These are phyloP conservation scores for Phytophthora hibernalis DNA, from an alignment of 352 stramenopile genomes.

Conservation along the genomic window DNA sequence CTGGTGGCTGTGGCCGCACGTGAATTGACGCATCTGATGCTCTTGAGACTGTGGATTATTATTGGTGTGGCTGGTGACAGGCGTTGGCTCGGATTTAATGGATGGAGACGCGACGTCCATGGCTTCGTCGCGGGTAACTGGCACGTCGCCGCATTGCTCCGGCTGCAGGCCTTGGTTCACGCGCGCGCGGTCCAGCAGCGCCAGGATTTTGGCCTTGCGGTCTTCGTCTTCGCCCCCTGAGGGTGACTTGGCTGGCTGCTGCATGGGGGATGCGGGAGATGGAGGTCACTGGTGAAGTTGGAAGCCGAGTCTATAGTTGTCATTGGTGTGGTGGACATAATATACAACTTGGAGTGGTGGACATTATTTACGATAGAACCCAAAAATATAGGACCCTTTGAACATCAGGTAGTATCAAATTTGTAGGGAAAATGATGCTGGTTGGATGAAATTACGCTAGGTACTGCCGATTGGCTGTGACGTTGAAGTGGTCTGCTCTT, in stretches of 20 bases:
- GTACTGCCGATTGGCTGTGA: too few relatives aligned
- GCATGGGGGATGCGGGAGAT: conserved; percentile 18
- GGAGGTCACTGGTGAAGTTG: background rate
- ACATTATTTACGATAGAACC: too few relatives aligned
- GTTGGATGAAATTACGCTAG: too few relatives aligned
- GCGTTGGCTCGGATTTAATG: conserved; percentile 26
- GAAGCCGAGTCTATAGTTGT: background rate
- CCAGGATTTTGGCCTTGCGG: conserved; percentile 42
- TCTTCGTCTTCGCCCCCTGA: conserved; percentile 6
- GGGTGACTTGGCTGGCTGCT: conserved; percentile 5
- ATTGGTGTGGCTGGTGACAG: background rate
- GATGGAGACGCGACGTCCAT: conserved; percentile 3
- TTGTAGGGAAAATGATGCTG: too few relatives aligned
- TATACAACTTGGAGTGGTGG: too few relatives aligned
- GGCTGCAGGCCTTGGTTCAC: conserved; percentile 34
- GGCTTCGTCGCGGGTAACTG: conserved; percentile 3
- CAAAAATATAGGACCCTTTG: too few relatives aligned
- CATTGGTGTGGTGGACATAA: conserved; percentile 4
- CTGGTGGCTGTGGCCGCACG: conserved; percentile 17
- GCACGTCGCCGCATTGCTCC: conserved; percentile 1
- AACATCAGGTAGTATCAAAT: too few relatives aligned
- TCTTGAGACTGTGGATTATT: background rate
- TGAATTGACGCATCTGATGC: conserved; percentile 1
- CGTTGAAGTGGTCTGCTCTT: too few relatives aligned
- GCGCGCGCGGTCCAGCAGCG: conserved; percentile 52